These are phyloP conservation scores for Diaporthe ilicicola DNA, from an alignment of 2,329 filamentous ascomycete species.

Conservation along the genomic window DNA sequence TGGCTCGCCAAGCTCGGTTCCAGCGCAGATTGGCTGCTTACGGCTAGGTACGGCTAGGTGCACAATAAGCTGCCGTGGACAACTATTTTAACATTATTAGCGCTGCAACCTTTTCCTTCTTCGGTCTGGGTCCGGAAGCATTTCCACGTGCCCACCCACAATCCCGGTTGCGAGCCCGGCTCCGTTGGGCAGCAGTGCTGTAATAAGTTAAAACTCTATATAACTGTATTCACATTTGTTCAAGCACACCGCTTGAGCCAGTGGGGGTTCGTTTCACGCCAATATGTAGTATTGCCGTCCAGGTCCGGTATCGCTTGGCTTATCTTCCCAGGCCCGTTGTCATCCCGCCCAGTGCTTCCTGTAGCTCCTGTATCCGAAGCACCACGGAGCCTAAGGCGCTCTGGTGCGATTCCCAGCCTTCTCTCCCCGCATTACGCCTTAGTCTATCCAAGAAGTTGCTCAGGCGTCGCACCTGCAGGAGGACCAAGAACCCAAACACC, in stretches of 20 bases:
- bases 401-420: slow-evolving; percentile 1
- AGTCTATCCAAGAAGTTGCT: slow-evolving; percentile 4
- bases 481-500: slow-evolving; percentile 8
- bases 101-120: neutral
- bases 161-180: neutral
- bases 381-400: neutral
- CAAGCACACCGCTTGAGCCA: neutral
- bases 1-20: neutral
- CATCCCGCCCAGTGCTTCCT: slow-evolving; percentile 13
- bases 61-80: too few relatives aligned
- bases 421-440: neutral
- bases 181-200: neutral
- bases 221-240: neutral
- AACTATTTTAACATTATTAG: neutral
- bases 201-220: neutral
- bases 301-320: neutral
- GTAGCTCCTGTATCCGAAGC: neutral
- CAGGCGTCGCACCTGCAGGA: slow-evolving; percentile 11
- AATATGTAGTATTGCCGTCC: neutral
- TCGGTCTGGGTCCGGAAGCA: neutral
- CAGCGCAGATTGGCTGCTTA: neutral
- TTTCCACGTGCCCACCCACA: neutral
- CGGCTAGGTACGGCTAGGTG: neutral
- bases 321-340: neutral
- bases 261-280: neutral